These are phyloP conservation scores for Hypoxylon sp. DNA, from an alignment of 2,329 filamentous ascomycete species.

Conservation along the genomic window DNA sequence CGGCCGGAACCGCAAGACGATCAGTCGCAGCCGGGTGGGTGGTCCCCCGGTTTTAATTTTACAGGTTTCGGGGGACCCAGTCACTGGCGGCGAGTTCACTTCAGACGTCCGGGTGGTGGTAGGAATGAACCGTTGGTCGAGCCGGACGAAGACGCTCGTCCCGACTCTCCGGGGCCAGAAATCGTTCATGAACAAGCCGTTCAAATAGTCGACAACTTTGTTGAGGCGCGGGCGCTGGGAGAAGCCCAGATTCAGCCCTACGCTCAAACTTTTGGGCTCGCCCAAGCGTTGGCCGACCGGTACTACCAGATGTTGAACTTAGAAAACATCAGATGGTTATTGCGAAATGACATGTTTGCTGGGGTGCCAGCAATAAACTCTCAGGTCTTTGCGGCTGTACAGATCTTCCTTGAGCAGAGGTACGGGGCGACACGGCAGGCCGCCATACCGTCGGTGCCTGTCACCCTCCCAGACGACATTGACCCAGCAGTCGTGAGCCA, in stretches of 20 bases:
- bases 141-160: too few relatives aligned
- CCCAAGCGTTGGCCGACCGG: neutral
- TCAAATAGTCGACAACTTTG: neutral
- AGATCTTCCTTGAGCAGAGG: neutral
- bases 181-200: neutral
- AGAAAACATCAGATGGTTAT: neutral
- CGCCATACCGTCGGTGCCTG: neutral
- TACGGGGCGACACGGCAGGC: neutral
- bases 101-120: too few relatives aligned
- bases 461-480: neutral
- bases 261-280: neutral
- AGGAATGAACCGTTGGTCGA: too few relatives aligned
- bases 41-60: neutral
- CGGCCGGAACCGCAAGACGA: neutral
- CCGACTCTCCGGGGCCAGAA: neutral
- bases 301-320: neutral
- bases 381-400: too few relatives aligned
- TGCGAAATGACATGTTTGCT: neutral
- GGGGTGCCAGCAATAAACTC: neutral
- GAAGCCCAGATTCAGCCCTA: neutral
- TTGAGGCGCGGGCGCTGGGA: neutral
- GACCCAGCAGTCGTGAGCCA: neutral
- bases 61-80: too few relatives aligned
- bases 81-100: too few relatives aligned
- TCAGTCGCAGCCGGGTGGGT: neutral